These are phyloP conservation scores for Nannochloris sp. DNA, from an alignment of 139 green algal genomes.

Conservation along the genomic window DNA sequence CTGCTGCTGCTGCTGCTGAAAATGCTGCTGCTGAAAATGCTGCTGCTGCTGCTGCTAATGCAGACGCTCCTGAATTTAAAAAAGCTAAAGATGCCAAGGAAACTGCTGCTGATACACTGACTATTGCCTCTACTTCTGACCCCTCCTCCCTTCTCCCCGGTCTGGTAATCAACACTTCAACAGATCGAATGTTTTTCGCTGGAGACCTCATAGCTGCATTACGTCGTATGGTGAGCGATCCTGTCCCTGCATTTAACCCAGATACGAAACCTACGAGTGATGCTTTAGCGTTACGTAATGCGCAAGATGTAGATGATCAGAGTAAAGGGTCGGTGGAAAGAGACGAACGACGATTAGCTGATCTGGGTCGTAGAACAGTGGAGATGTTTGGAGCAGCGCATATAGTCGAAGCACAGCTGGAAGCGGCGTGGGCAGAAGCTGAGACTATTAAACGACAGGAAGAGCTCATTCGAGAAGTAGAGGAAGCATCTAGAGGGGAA, in stretches of 20 bases:
- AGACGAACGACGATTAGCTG: conserved; percentile 84
- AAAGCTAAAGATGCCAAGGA: not conserved
- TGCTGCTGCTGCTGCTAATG: no score
- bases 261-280: conserved; percentile 23
- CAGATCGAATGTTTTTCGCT: conserved; percentile 26
- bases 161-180: conserved; percentile 27
- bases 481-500: conserved; percentile 51
- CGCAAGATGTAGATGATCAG: conserved; percentile 42
- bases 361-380: conserved; percentile 80
- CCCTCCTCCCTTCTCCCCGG: no score
- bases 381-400: conserved; percentile 89
- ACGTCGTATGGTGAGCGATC: conserved; percentile 8
- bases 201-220: conserved; percentile 25
- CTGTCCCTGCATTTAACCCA: conserved; percentile 9
- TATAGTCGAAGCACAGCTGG: conserved; percentile 62
- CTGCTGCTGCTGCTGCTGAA: not conserved
- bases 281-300: not conserved
- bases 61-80: not conserved
- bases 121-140: not conserved
- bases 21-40: no score
- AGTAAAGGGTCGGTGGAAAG: conserved; percentile 69
- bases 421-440: conserved; percentile 75
- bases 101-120: not conserved
- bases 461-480: conserved; percentile 89
- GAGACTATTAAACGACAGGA: conserved; percentile 83